phyloP scores from a whole-genome alignment of 2,329 filamentous ascomycete species.

The Penicillium sumatraense region DNA sequence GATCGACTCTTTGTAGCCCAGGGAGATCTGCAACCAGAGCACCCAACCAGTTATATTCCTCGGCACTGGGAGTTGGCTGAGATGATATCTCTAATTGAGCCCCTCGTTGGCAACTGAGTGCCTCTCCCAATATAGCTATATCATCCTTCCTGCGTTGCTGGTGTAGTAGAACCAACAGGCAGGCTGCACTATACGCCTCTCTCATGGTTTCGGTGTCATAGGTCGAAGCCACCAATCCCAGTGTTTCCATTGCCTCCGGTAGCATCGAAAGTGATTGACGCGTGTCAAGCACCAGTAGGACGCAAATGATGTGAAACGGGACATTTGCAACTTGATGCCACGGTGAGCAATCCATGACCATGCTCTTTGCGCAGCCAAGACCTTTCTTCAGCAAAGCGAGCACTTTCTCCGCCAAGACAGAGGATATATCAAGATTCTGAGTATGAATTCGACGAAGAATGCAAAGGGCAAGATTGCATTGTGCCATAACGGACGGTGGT shows the following conservation, averaged over 20 bases:
- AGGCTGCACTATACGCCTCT: constrained; percentile 58
- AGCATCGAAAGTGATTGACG: constrained; percentile 53
- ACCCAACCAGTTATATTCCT: constrained; percentile 46
- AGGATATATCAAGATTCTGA: constrained; percentile 50
- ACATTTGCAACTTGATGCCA: constrained; percentile 66
- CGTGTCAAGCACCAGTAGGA: constrained; percentile 60
- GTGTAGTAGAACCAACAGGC: constrained; percentile 57
- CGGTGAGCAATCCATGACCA: constrained; percentile 50
- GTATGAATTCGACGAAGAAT: constrained; percentile 58
- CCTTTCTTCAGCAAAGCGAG: constrained; percentile 50
- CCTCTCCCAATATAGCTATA: constrained; percentile 29
- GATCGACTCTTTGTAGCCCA: constrained; percentile 43
- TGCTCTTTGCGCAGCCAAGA: constrained; percentile 50
- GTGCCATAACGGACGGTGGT: constrained; percentile 54
- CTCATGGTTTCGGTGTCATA: constrained; percentile 54
- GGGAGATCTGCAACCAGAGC: constrained; percentile 48
- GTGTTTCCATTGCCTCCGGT: constrained; percentile 54
- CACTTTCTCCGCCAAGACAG: constrained; percentile 48
- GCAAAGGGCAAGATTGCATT: constrained; percentile 60
- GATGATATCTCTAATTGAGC: constrained; percentile 8
- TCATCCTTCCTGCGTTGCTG: constrained; percentile 51
- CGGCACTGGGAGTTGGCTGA: constrained; percentile 24
- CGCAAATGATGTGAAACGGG: constrained; percentile 61
- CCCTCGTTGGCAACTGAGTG: constrained; percentile 32
- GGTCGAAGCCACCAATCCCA: constrained; percentile 45